A percentile compares a stretch with the other conserved stretches of the same genome.
Evolutionary conservation across 495 filamentous ascomycete genomes (phyloP).

Genomic region (Aspergillus taichungensis): DNA sequence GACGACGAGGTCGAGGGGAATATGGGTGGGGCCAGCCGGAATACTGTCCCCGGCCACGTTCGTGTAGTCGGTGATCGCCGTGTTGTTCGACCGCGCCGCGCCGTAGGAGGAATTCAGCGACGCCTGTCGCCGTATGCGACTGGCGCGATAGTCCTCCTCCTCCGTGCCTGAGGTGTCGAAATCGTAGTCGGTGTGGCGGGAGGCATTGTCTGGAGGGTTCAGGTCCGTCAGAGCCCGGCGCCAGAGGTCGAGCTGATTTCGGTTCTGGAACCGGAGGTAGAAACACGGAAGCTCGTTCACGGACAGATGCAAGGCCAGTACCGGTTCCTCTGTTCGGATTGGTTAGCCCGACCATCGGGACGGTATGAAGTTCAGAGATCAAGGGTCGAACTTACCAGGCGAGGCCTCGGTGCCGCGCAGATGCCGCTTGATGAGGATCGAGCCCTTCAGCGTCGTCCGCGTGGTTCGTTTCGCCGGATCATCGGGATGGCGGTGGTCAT

Average conservation of each 20-base stretch:
- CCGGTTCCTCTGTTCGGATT: constrained; percentile 55
- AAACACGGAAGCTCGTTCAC: constrained; percentile 95
- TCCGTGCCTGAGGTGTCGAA: constrained; percentile 73
- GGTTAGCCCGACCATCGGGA: constrained; percentile 2
- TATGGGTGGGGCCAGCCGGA: constrained; percentile 61
- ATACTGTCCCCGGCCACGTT: constrained; percentile 53
- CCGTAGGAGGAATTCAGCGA: constrained; percentile 84
- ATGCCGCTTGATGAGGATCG: constrained; percentile 97
- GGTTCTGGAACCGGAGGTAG: constrained; percentile 83
- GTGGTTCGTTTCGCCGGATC: constrained; percentile 50
- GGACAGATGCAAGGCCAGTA: constrained; percentile 84
- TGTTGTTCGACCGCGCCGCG: constrained; percentile 37
- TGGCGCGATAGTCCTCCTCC: constrained; percentile 79
- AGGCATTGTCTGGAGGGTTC: constrained; percentile 51
- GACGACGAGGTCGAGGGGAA: constrained; percentile 91
- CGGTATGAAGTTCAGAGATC: not conserved
- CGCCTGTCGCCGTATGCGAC: constrained; percentile 69
- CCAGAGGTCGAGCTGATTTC: constrained; percentile 83
- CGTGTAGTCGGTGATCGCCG: constrained; percentile 47
- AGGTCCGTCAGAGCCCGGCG: constrained; percentile 79
- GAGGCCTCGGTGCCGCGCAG: constrained; percentile 77
- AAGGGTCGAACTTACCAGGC: constrained; percentile 28
- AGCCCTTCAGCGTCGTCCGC: constrained; percentile 89
- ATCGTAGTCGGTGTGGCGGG: constrained; percentile 65
- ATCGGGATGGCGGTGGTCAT: constrained; percentile 44